Conservation (phyloP, 23 red algal genomes). For the Chondrus crispus region DNA sequence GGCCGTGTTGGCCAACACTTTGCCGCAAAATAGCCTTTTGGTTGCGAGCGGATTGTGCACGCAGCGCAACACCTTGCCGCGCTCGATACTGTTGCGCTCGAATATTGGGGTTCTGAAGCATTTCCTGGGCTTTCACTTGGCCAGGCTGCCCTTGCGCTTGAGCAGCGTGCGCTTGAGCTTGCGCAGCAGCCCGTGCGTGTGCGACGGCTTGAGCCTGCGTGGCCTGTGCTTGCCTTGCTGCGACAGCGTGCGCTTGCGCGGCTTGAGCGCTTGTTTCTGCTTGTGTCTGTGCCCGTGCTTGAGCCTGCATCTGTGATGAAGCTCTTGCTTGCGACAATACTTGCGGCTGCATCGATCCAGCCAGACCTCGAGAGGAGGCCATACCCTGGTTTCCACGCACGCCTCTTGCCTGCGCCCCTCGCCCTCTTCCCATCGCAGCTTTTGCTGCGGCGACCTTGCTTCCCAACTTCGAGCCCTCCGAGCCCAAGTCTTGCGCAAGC, state of each 20-base stretch:
- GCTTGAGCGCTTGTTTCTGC: neutral
- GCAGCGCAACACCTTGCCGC: neutral
- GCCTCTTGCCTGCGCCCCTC: neutral
- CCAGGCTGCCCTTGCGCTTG: neutral
- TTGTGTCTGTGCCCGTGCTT: constrained; percentile 9
- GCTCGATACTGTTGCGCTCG: neutral
- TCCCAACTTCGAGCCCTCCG: neutral
- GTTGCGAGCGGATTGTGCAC: neutral
- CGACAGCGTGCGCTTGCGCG: neutral
- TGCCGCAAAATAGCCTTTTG: neutral
- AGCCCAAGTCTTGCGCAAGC: neutral
- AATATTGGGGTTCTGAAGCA: no score
- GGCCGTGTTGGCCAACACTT: neutral
- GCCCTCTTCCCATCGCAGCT: neutral
- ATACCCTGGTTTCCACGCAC: no score
- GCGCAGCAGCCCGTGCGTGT: neutral
- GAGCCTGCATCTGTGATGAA: constrained; percentile 2
- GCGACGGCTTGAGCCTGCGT: neutral
- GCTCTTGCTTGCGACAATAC: neutral
- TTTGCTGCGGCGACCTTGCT: neutral
- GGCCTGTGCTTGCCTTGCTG: neutral
- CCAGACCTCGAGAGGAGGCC: no score
- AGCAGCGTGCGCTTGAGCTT: neutral
- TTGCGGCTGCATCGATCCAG: neutral
- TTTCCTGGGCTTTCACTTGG: neutral